phyloP scores from a whole-genome alignment of 108 stramenopile species.

The Stephanodiscus minutulus region DNA sequence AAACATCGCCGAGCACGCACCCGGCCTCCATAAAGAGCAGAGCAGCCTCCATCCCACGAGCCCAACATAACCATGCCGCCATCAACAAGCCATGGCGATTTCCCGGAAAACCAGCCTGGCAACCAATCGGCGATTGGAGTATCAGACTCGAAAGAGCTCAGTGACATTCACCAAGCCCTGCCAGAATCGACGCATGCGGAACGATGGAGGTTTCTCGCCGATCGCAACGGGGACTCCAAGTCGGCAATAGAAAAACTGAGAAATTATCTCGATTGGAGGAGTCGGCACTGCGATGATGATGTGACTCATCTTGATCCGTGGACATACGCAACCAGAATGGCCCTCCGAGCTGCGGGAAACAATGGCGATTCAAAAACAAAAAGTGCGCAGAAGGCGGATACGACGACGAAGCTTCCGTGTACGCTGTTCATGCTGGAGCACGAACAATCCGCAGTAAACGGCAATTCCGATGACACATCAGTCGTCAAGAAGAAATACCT shows the following conservation, averaged over 20 bases:
- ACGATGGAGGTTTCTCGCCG: slow-evolving; percentile 33
- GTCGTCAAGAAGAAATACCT: slow-evolving; percentile 23
- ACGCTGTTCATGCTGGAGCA: slow-evolving; percentile 40
- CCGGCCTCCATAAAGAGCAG: no score
- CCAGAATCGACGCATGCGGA: slow-evolving; percentile 48
- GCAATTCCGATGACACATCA: background rate
- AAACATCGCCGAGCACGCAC: no score
- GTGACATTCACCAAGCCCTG: slow-evolving; percentile 22
- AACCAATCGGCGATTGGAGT: background rate
- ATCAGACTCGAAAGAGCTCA: slow-evolving; percentile 16
- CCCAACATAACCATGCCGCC: background rate
- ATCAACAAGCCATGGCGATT: no score
- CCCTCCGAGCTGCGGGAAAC: slow-evolving; percentile 22
- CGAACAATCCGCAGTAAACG: slow-evolving; percentile 7
- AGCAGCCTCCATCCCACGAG: background rate
- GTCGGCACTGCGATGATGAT: slow-evolving; percentile 25
- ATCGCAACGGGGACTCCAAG: slow-evolving; percentile 23
- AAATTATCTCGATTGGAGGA: slow-evolving; percentile 45
- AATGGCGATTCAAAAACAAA: background rate
- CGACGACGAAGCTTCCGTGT: slow-evolving; percentile 26
- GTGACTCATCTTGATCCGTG: slow-evolving; percentile 22
- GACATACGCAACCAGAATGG: slow-evolving; percentile 32
- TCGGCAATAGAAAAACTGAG: slow-evolving; percentile 34
- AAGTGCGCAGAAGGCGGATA: background rate
- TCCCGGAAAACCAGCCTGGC: background rate